phyloP scores from a whole-genome alignment of 2,329 filamentous ascomycete species.

The Xylariaceae sp. region DNA sequence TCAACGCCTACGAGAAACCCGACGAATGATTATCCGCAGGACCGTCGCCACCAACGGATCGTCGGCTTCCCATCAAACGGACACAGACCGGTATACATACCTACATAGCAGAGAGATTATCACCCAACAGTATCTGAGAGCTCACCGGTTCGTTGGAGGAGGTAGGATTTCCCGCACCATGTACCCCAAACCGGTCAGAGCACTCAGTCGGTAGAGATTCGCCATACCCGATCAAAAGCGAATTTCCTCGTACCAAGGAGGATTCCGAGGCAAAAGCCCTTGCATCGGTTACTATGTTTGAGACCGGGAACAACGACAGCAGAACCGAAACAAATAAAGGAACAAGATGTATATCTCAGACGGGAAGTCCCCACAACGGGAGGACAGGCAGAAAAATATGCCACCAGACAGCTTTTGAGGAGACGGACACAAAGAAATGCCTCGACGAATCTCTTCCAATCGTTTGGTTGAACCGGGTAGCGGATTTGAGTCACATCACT shows the following conservation, averaged over 20 bases:
- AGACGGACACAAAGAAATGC: not conserved
- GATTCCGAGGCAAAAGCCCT: slow-evolving; percentile 2
- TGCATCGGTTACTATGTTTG: not conserved
- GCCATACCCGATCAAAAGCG: not conserved
- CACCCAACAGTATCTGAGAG: not conserved
- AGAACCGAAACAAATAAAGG: not conserved
- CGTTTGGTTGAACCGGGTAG: not conserved
- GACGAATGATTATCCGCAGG: not conserved
- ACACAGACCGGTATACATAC: not conserved
- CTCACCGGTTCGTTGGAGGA: not conserved
- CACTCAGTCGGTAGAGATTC: not conserved
- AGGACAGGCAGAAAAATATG: not conserved
- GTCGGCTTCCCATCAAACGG: not conserved
- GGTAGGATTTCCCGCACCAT: not conserved
- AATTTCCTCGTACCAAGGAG: not conserved
- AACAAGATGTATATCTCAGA: not conserved
- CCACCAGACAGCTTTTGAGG: not conserved
- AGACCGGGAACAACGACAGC: not conserved
- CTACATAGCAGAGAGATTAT: not conserved
- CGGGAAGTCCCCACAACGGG: not conserved
- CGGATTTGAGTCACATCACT: slow-evolving; percentile 11
- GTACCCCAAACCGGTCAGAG: not conserved
- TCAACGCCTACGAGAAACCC: not conserved
- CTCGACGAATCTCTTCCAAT: slow-evolving; percentile 7
- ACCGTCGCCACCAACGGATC: not conserved